These are phyloP conservation scores for Solanum virginianum DNA, from an alignment of 257 asterid genomes.

Conservation along the genomic window DNA sequence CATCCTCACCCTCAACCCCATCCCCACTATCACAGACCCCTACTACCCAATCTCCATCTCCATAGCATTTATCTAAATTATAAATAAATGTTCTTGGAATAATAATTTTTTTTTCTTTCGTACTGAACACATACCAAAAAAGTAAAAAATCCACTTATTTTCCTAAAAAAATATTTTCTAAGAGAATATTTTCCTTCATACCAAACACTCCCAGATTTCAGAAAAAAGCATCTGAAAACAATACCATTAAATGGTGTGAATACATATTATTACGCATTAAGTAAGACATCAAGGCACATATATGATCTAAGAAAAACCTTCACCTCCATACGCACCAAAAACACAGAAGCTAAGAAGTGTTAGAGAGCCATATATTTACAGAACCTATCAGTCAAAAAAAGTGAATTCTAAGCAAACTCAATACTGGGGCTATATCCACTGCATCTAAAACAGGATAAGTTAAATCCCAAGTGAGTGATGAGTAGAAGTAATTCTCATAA, in stretches of 20 bases:
- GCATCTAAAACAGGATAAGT: not conserved
- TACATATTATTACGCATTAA: not conserved
- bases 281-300: not conserved
- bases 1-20: too few relatives aligned
- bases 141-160: too few relatives aligned
- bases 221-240: not conserved
- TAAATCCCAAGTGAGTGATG: not conserved
- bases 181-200: too few relatives aligned
- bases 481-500: not conserved
- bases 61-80: too few relatives aligned
- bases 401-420: not conserved
- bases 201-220: not conserved
- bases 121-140: too few relatives aligned
- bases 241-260: not conserved
- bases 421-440: not conserved
- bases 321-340: not conserved
- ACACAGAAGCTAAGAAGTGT: not conserved
- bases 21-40: too few relatives aligned
- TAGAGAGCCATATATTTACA: not conserved
- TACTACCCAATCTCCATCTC: too few relatives aligned
- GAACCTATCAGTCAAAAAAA: not conserved
- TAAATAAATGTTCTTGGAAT: too few relatives aligned
- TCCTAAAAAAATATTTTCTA: too few relatives aligned
- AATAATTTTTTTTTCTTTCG: too few relatives aligned
- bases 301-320: not conserved